Evolutionary conservation across 208 protist species (phyloP).

Genomic region (Trypanosoma melophagium): DNA sequence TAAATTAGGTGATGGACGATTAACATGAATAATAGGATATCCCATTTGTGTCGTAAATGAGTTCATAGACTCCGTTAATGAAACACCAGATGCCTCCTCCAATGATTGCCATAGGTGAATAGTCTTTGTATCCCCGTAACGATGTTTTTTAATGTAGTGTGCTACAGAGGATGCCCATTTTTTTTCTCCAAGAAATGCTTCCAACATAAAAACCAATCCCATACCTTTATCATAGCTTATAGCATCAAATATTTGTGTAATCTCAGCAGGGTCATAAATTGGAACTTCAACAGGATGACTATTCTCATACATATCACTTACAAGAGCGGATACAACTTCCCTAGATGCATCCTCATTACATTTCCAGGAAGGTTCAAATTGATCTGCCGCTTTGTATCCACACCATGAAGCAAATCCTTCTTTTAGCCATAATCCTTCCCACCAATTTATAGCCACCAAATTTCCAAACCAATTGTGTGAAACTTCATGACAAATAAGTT

Average conservation of each 20-base stretch:
- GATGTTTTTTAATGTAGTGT: slow-evolving; percentile 92
- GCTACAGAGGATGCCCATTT: slow-evolving; percentile 87
- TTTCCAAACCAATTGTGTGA: slow-evolving; percentile 98
- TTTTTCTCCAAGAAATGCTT: slow-evolving; percentile 83
- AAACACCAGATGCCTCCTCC: slow-evolving; percentile 75
- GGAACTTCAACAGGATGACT: slow-evolving; percentile 97
- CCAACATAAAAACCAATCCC: slow-evolving; percentile 93
- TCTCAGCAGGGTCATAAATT: slow-evolving; percentile 87
- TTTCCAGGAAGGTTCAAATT: slow-evolving; percentile 88
- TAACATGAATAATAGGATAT: slow-evolving; percentile 90
- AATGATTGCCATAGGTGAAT: slow-evolving; percentile 95
- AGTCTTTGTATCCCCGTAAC: slow-evolving; percentile 92
- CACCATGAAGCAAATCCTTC: slow-evolving; percentile 99
- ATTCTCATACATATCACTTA: slow-evolving; percentile 88
- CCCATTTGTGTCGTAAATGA: slow-evolving; percentile 93
- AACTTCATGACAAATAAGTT: slow-evolving; percentile 95
- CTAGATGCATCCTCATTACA: slow-evolving; percentile 79
- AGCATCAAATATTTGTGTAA: slow-evolving; percentile 97
- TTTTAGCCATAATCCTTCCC: slow-evolving; percentile 98
- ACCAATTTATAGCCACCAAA: slow-evolving; percentile 99
- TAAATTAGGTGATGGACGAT: slow-evolving; percentile 22
- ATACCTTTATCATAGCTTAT: slow-evolving; percentile 97
- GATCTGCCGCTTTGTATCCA: slow-evolving; percentile 80
- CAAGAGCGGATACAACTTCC: slow-evolving; percentile 64
- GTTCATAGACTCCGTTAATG: slow-evolving; percentile 87